These are phyloP conservation scores for Silene latifolia DNA, from an alignment of 148 eudicot species.

Conservation along the genomic window DNA sequence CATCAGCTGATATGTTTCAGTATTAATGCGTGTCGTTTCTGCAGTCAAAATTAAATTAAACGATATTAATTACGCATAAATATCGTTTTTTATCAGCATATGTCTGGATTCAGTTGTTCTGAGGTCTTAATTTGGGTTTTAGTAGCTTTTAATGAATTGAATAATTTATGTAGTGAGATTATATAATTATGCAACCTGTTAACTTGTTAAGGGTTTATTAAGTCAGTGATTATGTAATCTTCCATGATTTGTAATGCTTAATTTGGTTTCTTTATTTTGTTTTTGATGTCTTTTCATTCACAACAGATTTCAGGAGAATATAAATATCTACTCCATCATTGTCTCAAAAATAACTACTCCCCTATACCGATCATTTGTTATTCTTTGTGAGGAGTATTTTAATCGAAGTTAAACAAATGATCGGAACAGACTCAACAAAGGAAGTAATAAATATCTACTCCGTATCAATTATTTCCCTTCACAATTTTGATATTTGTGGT, in stretches of 20 bases:
- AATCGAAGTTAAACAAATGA: too few relatives aligned
- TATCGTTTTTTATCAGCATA: too few relatives aligned
- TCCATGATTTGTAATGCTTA: constrained; percentile 1
- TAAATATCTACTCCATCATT: not conserved
- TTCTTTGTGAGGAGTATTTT: too few relatives aligned
- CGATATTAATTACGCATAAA: too few relatives aligned
- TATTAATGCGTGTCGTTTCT: constrained; percentile 14
- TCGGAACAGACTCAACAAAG: too few relatives aligned
- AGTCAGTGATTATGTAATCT: not conserved
- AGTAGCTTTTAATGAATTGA: not conserved
- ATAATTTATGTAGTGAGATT: too few relatives aligned
- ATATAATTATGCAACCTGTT: too few relatives aligned
- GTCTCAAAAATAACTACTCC: not conserved
- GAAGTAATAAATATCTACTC: too few relatives aligned
- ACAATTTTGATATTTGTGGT: too few relatives aligned
- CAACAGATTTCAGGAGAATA: not conserved
- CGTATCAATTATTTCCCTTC: too few relatives aligned
- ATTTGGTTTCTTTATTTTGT: not conserved
- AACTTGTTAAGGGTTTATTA: too few relatives aligned
- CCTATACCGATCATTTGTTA: too few relatives aligned
- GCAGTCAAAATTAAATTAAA: not conserved
- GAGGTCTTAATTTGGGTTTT: constrained; percentile 7
- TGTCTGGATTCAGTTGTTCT: not conserved
- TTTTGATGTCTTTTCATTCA: not conserved
- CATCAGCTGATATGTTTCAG: constrained; percentile 45